phyloP scores from a whole-genome alignment of 2,329 filamentous ascomycete genomes.

The Aspergillus sojae region DNA sequence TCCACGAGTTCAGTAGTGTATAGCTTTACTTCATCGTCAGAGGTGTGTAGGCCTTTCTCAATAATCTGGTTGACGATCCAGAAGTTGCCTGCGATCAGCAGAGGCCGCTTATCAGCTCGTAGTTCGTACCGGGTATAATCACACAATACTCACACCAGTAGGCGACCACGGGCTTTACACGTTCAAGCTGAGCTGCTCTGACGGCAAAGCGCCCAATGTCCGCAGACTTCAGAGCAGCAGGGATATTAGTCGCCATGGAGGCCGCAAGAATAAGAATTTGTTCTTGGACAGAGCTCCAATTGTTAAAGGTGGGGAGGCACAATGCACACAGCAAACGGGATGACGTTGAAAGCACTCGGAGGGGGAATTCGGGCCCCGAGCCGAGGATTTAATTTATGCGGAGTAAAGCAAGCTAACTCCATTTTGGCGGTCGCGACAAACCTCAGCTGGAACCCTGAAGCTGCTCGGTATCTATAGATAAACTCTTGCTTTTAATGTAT shows the following conservation, averaged over 20 bases:
- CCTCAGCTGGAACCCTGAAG: not conserved
- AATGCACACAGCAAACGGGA: constrained; percentile 19
- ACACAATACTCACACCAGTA: constrained; percentile 80
- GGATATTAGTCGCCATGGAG: constrained; percentile 72
- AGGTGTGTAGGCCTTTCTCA: constrained; percentile 73
- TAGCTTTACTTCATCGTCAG: constrained; percentile 73
- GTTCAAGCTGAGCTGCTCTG: constrained; percentile 81
- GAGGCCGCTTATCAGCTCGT: constrained; percentile 21
- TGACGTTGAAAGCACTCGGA: constrained; percentile 26
- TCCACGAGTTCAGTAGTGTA: constrained; percentile 89
- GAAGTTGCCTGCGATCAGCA: constrained; percentile 69
- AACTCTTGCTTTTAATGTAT: not conserved
- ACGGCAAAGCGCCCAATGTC: constrained; percentile 84
- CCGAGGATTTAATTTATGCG: not conserved
- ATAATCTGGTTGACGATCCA: constrained; percentile 94
- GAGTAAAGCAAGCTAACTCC: constrained; percentile 1
- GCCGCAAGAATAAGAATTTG: not conserved
- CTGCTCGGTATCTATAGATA: too few relatives aligned
- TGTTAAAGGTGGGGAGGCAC: constrained; percentile 5
- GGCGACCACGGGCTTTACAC: constrained; percentile 80
- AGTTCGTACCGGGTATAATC: not conserved
- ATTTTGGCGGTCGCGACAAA: not conserved
- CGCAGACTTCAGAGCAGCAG: constrained; percentile 72
- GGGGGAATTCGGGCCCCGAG: constrained; percentile 1
- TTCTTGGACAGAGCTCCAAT: constrained; percentile 8